Evolutionary conservation across 1,284 basidiomycete species (phyloP).

Genomic region (Rhodotorula mucilaginosa): DNA sequence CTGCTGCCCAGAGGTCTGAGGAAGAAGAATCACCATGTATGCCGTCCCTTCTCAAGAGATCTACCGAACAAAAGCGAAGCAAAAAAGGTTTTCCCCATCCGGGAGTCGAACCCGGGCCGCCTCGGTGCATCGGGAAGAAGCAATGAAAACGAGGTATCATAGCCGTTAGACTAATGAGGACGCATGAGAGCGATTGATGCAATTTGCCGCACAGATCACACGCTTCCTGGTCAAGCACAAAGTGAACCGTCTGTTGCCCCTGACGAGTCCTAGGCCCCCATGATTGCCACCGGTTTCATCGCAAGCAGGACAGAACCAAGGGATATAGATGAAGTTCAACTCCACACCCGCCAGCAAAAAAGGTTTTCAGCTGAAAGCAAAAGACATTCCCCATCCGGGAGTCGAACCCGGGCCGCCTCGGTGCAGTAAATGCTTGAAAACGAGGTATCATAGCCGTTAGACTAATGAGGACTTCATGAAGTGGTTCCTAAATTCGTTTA

Average conservation of each 20-base stretch:
- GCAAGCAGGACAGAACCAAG: too few relatives aligned
- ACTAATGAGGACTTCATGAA: neutral
- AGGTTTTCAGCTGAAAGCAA: neutral
- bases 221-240: too few relatives aligned
- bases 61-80: neutral
- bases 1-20: too few relatives aligned
- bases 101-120: slow-evolving; percentile 11
- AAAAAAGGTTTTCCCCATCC: neutral
- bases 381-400: slow-evolving; percentile 1
- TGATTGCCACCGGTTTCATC: too few relatives aligned
- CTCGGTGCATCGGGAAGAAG: neutral
- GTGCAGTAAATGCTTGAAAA: neutral
- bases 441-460: slow-evolving; percentile 6
- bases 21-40: too few relatives aligned
- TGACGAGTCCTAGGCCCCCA: too few relatives aligned
- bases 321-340: too few relatives aligned
- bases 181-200: too few relatives aligned
- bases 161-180: slow-evolving; percentile 3
- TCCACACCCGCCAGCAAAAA: neutral
- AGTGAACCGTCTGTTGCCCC: too few relatives aligned
- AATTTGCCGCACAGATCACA: too few relatives aligned
- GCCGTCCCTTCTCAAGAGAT: too few relatives aligned
- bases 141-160: slow-evolving; percentile 5
- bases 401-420: slow-evolving; percentile 6
- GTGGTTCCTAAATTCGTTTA: too few relatives aligned